These are phyloP conservation scores for Daldinia decipiens DNA, from an alignment of 495 filamentous ascomycete species.

Conservation along the genomic window DNA sequence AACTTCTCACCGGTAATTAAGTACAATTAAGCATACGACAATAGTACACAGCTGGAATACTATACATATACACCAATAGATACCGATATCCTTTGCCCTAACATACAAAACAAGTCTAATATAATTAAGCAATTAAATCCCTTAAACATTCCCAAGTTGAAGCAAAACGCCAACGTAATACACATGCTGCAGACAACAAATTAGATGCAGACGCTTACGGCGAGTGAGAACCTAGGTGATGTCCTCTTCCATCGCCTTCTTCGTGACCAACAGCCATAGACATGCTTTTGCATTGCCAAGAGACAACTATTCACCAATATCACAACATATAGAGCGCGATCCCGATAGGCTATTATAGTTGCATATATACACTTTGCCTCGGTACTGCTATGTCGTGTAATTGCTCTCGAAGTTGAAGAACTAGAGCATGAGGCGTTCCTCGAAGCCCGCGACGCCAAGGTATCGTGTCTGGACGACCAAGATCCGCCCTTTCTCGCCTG, in stretches of 20 bases:
- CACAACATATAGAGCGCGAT: slow-evolving; percentile 46
- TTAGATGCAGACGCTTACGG: slow-evolving; percentile 18
- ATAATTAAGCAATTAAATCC: slow-evolving; percentile 6
- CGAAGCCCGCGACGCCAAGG: slow-evolving; percentile 43
- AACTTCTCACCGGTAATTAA: too few relatives aligned
- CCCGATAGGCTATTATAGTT: slow-evolving; percentile 66
- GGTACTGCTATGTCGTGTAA: slow-evolving; percentile 57
- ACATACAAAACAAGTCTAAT: background rate
- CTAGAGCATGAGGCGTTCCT: slow-evolving; percentile 59
- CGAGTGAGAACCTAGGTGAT: slow-evolving; percentile 26
- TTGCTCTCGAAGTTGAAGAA: slow-evolving; percentile 56
- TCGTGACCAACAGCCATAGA: slow-evolving; percentile 1
- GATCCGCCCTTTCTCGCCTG: slow-evolving; percentile 7
- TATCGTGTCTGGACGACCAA: slow-evolving; percentile 9
- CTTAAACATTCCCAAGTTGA: background rate
- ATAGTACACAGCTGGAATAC: background rate
- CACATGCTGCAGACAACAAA: slow-evolving; percentile 5
- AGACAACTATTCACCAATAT: slow-evolving; percentile 28
- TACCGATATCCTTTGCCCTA: background rate
- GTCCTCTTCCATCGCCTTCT: slow-evolving; percentile 22
- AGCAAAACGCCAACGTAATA: background rate
- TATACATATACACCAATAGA: background rate
- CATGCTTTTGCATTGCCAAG: slow-evolving; percentile 20
- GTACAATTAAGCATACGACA: too few relatives aligned
- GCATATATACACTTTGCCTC: slow-evolving; percentile 57